Base-by-base conservation (phyloP, 371 early-diverging fungal species). In the Mucor sp. region DNA sequence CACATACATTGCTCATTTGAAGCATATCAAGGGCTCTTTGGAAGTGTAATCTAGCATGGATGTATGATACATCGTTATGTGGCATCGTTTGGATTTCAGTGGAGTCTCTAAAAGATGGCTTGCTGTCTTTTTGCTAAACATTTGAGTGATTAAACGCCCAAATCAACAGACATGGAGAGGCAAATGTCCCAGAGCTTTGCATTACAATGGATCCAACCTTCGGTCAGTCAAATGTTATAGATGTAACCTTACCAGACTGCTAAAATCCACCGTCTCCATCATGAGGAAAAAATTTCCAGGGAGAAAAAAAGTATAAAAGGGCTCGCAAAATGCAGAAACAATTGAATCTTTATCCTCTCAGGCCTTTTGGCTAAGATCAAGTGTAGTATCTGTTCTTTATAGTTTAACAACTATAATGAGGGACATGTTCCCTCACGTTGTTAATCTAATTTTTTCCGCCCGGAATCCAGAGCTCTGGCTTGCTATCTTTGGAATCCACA, bases 331-430 rank as follows among this genome's bases (percentile, higher is more conserved):
- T 30, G 61, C 63, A 63, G 58, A 68, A 74, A 68, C 44, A 14
- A 39, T 55, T 71, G 32, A 66, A 59, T 70, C 74, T 57, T 71
- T 68, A 83, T 85, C 85, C 87, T 89, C 88, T 90, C 89, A 86
- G 85, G 88, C 88, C 87, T 85, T 80, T 85, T 88, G 88, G 90
- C 90, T 90, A 86, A 87, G 89, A 90, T 89, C 89, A 90, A 90
- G 90, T 89, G 89, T 89, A 90, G 89, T 90, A 89, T 89, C 90
- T 90, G 89, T 90, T 89, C 89, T 89, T 87, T 85, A 84, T 84
- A 90, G 90, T 83, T 81, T 90, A 86, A 90, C 78, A 87, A 76
- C 90, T 90, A 84, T 80, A 84, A 87, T 76, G 78, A 68, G 76
- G 67, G 60, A 74, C 83, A 82, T 71, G 62, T 82, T 71, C 62